These are phyloP conservation scores for Brassica carinata DNA, from an alignment of 345 rosid genomes.

Conservation along the genomic window DNA sequence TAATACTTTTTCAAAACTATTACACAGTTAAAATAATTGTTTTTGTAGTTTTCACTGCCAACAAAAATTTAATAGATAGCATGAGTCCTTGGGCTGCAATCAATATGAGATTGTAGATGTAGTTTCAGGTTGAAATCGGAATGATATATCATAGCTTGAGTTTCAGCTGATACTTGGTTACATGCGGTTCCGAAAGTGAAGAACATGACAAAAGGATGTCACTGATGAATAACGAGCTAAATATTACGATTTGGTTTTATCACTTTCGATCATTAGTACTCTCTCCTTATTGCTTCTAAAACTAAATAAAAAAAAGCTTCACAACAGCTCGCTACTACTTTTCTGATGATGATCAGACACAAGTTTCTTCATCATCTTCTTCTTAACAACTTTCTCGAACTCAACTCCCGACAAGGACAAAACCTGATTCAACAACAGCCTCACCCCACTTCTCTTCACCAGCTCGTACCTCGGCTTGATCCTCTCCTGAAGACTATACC, in stretches of 20 bases:
- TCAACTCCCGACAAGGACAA: conserved; percentile 57
- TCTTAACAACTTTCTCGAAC: conserved; percentile 62
- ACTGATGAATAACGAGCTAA: not conserved
- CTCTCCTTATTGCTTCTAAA: not conserved
- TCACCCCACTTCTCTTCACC: conserved; percentile 65
- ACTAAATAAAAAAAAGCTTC: not conserved
- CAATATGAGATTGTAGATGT: too few relatives aligned
- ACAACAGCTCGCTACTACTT: not conserved
- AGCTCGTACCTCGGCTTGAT: conserved; percentile 79
- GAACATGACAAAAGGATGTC: too few relatives aligned
- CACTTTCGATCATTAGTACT: too few relatives aligned
- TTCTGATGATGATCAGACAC: not conserved
- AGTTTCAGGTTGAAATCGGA: not conserved
- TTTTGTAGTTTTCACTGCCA: too few relatives aligned
- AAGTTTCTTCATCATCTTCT: conserved; percentile 53
- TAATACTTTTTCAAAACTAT: too few relatives aligned
- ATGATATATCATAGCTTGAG: not conserved
- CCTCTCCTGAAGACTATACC: conserved; percentile 81
- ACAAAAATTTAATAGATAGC: too few relatives aligned
- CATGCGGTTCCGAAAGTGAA: too few relatives aligned
- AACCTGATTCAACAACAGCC: conserved; percentile 69
- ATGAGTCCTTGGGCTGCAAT: too few relatives aligned
- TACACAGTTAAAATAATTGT: too few relatives aligned
- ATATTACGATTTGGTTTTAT: not conserved
- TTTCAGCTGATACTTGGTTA: not conserved